phyloP scores from a whole-genome alignment of 2,329 filamentous ascomycete genomes.

The Trichoderma endophyticum region DNA sequence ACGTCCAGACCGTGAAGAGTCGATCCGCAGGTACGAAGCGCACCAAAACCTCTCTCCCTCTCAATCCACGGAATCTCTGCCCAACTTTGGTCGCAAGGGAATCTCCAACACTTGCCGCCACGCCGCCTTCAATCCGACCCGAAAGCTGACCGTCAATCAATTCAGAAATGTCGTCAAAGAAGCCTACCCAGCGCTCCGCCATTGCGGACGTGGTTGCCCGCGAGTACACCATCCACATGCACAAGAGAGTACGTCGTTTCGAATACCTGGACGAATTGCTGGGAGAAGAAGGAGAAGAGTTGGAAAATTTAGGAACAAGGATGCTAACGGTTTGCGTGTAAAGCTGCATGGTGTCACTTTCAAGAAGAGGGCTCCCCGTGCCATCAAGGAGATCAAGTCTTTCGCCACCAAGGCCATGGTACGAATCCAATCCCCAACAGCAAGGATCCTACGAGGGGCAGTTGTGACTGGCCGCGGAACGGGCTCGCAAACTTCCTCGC shows the following conservation, averaged over 20 bases:
- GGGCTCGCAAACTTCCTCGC: not conserved
- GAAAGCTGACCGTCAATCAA: constrained; percentile 27
- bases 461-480: not conserved
- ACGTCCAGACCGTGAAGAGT: constrained; percentile 39
- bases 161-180: constrained; percentile 45
- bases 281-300: not conserved
- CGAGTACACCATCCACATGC: constrained; percentile 99
- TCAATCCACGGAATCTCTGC: constrained; percentile 17
- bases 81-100: constrained; percentile 9
- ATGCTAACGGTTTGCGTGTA: constrained; percentile 19
- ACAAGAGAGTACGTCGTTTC: constrained; percentile 69
- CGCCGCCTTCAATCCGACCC: not conserved
- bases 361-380: constrained; percentile 98
- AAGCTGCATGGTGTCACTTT: constrained; percentile 96
- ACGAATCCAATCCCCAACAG: constrained; percentile 41
- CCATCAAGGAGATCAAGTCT: constrained; percentile 99
- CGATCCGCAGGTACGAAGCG: constrained; percentile 42
- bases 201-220: constrained; percentile 98
- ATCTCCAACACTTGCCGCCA: not conserved
- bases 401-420: constrained; percentile 97
- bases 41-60: constrained; percentile 20
- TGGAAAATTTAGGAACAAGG: not conserved
- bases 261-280: constrained; percentile 12
- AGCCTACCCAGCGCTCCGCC: constrained; percentile 70
- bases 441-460: constrained; percentile 1